Base-by-base conservation (phyloP, 1,139 yeast genomes). In the Pichia sp. region DNA sequence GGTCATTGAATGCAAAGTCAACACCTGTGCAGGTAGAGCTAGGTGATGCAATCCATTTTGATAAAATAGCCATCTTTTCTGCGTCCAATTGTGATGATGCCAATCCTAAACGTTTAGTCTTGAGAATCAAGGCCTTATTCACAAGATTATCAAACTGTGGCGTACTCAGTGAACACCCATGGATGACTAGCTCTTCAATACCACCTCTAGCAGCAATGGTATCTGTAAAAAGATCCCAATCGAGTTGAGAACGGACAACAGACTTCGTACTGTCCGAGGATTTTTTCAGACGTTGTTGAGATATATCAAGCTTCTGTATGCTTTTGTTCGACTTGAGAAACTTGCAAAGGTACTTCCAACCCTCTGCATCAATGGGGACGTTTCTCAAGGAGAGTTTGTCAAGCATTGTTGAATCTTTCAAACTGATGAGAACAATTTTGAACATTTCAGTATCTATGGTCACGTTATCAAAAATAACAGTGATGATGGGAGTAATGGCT, bases 391-490 rank as follows among this genome's bases (percentile, higher is more conserved):
- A 80, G 20, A 88, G 59, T 51, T 84, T 82, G 46, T 81, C 85
- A 35, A 88, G 59, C 5, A 67, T 59, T 20, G 64, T 64, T 22
- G 85, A 79, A 40, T 69, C 59, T 3, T 72, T 65, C 27, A 87
- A 58, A 0, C 94, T 74, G 2, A 81, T 64, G 10, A 87, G 58
- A 17, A 88, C 61, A 39, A 80, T 76, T 45, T 72, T 69, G 37
- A 87, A 62, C 96, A 86, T 87, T 48, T 83, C 91, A 1, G 82
- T 74, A 6, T 85, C 73, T 63, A 88, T 66, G 5, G 80, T 65
- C 22, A 85, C 94, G 51, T 86, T 84, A 59, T 88, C 96, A 51
- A 88, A 81, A 9, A 82, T 74, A 5, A 88, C 69, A 3, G 83
- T 77, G 40, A 77, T 74, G 26, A 88, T 78, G 1, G 95, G 94